A percentile compares a stretch with the other conserved stretches of the same genome.
These are phyloP conservation scores for Penicillium hordei DNA, from an alignment of 2,329 filamentous ascomycete genomes.

Conservation along the genomic window DNA sequence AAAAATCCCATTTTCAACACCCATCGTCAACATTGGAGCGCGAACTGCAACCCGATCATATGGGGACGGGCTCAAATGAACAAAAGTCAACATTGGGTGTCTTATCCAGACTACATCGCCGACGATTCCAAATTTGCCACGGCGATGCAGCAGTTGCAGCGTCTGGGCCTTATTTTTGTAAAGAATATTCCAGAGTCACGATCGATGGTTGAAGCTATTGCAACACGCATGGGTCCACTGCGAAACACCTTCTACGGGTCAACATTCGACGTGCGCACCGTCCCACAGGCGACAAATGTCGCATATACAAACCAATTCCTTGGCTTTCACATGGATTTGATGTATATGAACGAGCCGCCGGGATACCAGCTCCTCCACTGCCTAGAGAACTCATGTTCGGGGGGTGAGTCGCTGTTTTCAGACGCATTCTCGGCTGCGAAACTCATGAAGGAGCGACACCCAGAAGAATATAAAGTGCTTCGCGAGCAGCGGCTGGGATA, in stretches of 20 bases:
- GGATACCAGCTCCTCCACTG: conserved; percentile 88
- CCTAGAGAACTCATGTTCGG: conserved; percentile 72
- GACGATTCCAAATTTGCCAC: conserved; percentile 57
- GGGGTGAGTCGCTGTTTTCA: conserved; percentile 83
- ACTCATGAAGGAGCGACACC: conserved; percentile 16
- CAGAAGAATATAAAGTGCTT: conserved; percentile 39
- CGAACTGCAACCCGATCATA: conserved; percentile 30
- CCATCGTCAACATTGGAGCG: conserved; percentile 16
- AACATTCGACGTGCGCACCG: conserved; percentile 85
- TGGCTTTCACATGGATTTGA: conserved; percentile 87
- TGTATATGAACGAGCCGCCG: conserved; percentile 79
- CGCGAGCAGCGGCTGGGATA: conserved; percentile 54
- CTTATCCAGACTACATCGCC: conserved; percentile 71
- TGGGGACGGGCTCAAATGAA: conserved; percentile 48
- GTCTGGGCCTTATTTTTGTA: conserved; percentile 74
- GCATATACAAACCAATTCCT: conserved; percentile 82
- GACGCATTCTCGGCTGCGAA: conserved; percentile 66
- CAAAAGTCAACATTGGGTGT: conserved; percentile 53
- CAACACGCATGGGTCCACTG: conserved; percentile 70
- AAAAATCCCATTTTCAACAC: conserved; percentile 10
- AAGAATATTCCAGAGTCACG: conserved; percentile 69
- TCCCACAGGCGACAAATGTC: conserved; percentile 83
- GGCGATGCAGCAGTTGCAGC: conserved; percentile 62
- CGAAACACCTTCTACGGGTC: conserved; percentile 87
- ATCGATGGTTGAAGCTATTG: conserved; percentile 66